These are phyloP conservation scores for Fusarium falciforme DNA, from an alignment of 2,329 filamentous ascomycete genomes.

Conservation along the genomic window DNA sequence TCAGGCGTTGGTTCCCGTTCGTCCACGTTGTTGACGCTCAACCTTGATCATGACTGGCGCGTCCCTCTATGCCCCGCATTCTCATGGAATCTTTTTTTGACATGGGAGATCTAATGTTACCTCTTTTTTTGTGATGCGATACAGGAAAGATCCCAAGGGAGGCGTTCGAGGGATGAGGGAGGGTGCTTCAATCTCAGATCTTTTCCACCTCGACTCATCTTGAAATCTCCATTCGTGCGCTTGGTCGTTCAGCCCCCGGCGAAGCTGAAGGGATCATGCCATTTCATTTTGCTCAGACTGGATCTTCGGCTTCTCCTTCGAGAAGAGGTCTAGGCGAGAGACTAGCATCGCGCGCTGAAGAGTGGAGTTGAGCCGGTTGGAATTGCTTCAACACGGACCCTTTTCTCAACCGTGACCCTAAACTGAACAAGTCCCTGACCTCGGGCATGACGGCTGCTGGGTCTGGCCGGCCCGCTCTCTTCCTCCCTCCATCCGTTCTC, in stretches of 20 bases:
- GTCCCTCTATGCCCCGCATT: neutral
- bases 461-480: conserved; percentile 9
- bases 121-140: neutral
- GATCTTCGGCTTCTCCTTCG: conserved; percentile 13
- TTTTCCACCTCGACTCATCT: conserved; percentile 11
- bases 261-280: conserved; percentile 19
- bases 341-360: neutral
- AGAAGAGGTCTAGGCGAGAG: conserved; percentile 16
- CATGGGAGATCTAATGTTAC: neutral
- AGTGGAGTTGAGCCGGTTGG: conserved; percentile 11
- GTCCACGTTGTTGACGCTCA: conserved; percentile 11
- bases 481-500: neutral
- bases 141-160: neutral
- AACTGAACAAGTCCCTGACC: conserved; percentile 9
- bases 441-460: neutral
- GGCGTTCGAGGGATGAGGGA: neutral
- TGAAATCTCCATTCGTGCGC: conserved; percentile 17
- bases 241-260: neutral
- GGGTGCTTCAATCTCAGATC: neutral
- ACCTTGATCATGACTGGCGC: neutral
- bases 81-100: neutral
- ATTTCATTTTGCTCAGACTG: conserved; percentile 1
- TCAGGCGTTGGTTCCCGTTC: conserved; percentile 13
- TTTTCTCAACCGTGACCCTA: conserved; percentile 8
- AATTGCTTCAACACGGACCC: conserved; percentile 24